Base-by-base conservation (phyloP, 495 filamentous ascomycete genomes). In the Aspergillus avenaceus region DNA sequence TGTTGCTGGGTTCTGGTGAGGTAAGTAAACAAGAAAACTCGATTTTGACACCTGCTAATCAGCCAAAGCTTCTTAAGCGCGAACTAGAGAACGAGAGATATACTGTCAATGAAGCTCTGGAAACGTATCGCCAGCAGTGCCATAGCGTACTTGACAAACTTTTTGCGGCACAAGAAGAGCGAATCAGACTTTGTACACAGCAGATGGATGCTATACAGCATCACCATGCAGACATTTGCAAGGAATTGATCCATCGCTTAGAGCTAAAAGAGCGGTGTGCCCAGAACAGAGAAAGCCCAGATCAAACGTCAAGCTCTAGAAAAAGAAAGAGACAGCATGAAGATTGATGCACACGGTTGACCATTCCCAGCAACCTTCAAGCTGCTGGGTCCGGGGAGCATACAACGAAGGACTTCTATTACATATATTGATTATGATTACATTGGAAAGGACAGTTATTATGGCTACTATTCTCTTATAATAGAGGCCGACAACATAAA, bases 161-260 rank as follows among this genome's bases (percentile, higher is more conserved):
- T 8, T 60, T 61, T 45, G 42, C 55, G 23, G 64, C 60, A 8
- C 70, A 73, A 9, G 54, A 65, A 45, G 58, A 54, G 27, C 62
- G 66, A 3, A 64, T 71, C 44, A 50, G 53, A 29, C 18, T 71
- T 11, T 68, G 66, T 27, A 49, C 53, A 21, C 58, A 69, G 42
- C 65, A 71, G 45, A 64, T 69, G 54, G 41, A 60, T 0, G 44
- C 47, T 8, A 59, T 70, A 19, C 61, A 60, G 43, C 52, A 62
- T 11, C 65, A 71, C 12, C 66, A 73, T 47, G 52, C 59, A 4
- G 47, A 65, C n/a, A 53, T 71, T 14, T 69, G 66, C 37, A 56
- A 58, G 46, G 59, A 63, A 18, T 23, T 71, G n/a, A 62, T 67
- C 48, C 50, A 50, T 42, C 65, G 65, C 9, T 27, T 71, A 34